phyloP scores from a whole-genome alignment of 2,329 filamentous ascomycete species.

The Colletotrichum agaves region DNA sequence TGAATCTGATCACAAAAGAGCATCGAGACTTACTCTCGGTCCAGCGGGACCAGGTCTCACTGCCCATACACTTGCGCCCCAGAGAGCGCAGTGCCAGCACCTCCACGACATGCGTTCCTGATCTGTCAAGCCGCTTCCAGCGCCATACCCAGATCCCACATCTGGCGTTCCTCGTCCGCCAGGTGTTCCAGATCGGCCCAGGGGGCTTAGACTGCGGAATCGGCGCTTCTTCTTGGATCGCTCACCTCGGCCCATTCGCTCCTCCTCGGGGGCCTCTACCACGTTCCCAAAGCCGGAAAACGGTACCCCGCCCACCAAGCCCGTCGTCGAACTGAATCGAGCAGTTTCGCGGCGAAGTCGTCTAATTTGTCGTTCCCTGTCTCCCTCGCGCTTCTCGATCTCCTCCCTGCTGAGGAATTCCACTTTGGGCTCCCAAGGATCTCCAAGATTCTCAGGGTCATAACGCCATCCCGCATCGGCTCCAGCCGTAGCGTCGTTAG shows the following conservation, averaged over 20 bases:
- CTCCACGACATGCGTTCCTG: conserved; percentile 86
- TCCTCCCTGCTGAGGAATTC: conserved; percentile 91
- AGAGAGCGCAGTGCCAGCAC: conserved; percentile 87
- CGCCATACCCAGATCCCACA: conserved; percentile 74
- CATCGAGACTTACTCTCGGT: conserved; percentile 73
- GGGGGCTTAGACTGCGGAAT: conserved; percentile 87
- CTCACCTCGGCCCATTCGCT: conserved; percentile 91
- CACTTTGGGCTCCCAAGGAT: conserved; percentile 86
- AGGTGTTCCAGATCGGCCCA: conserved; percentile 74
- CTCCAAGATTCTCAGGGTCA: conserved; percentile 87
- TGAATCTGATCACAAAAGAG: conserved; percentile 38
- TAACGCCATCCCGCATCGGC: conserved; percentile 92
- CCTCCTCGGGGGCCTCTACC: conserved; percentile 67
- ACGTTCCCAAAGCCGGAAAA: conserved; percentile 62
- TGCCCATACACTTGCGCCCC: conserved; percentile 93
- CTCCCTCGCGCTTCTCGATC: conserved; percentile 95
- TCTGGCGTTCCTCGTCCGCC: conserved; percentile 85
- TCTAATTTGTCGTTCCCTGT: conserved; percentile 90
- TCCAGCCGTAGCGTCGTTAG: conserved; percentile 89
- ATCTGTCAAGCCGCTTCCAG: conserved; percentile 75
- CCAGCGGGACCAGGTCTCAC: conserved; percentile 91
- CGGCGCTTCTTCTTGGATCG: conserved; percentile 94
- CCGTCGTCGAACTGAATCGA: conserved; percentile 86
- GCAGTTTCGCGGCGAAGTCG: conserved; percentile 90
- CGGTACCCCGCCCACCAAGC: conserved; percentile 81